These are phyloP conservation scores for Backusella psychrophila DNA, from an alignment of 192 early-diverging fungal genomes.

Conservation along the genomic window DNA sequence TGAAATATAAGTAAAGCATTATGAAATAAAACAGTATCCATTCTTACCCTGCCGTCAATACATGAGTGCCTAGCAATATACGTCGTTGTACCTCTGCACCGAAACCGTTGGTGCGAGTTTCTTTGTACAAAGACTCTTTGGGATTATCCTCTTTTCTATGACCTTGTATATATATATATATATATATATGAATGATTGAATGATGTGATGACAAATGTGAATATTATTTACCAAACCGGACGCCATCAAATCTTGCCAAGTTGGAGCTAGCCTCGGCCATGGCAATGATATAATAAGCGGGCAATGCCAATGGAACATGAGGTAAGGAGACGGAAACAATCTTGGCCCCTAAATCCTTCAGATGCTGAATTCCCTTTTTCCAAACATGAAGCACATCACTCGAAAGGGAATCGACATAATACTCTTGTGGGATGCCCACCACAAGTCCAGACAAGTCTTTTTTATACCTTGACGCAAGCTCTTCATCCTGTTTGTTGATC, in stretches of 20 bases:
- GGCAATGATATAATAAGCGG: conserved; percentile 86
- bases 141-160: conserved; percentile 27
- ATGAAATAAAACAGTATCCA: too few relatives aligned
- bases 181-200: background rate
- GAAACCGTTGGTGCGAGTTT: conserved; percentile 68
- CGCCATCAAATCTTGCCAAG: conserved; percentile 83
- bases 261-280: conserved; percentile 92
- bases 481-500: background rate
- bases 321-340: conserved; percentile 72
- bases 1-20: background rate
- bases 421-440: conserved; percentile 75
- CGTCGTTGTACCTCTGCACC: conserved; percentile 81
- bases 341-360: conserved; percentile 62
- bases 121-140: conserved; percentile 45
- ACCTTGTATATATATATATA: conserved; percentile 26
- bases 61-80: conserved; percentile 84
- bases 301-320: conserved; percentile 65
- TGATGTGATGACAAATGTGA: background rate
- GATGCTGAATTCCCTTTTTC: conserved; percentile 50
- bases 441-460: conserved; percentile 45
- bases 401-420: conserved; percentile 74
- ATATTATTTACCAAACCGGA: conserved; percentile 68
- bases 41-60: conserved; percentile 71
- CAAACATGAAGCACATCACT: conserved; percentile 52
- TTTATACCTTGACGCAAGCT: background rate